phyloP scores from a whole-genome alignment of 495 filamentous ascomycete species.

The Astrothelium subdiscretum region DNA sequence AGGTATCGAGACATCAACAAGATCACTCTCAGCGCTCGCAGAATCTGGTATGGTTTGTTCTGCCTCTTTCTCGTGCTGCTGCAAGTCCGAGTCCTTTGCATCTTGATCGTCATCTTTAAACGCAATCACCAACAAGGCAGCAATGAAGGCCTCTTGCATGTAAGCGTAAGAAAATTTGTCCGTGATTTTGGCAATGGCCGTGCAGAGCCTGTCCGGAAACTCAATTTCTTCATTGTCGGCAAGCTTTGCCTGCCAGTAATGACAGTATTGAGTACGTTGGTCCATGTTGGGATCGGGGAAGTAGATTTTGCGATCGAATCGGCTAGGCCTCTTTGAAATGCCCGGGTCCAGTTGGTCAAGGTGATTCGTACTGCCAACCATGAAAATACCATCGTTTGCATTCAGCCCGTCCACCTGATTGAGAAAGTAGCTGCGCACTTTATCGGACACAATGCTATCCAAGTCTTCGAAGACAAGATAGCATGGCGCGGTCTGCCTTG shows the following conservation, averaged over 20 bases:
- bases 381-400: slow-evolving; percentile 32
- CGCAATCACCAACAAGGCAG: slow-evolving; percentile 26
- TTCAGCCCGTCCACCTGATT: slow-evolving; percentile 31
- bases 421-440: slow-evolving; percentile 30
- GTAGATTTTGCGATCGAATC: slow-evolving; percentile 32
- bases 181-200: slow-evolving; percentile 27
- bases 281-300: slow-evolving; percentile 25
- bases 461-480: slow-evolving; percentile 34
- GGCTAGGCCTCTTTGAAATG: slow-evolving; percentile 28
- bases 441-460: slow-evolving; percentile 27
- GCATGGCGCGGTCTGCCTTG: slow-evolving; percentile 28
- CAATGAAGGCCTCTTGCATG: slow-evolving; percentile 32
- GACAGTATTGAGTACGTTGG: slow-evolving; percentile 24
- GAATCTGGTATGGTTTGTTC: not conserved
- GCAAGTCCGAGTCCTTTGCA: slow-evolving; percentile 4
- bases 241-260: slow-evolving; percentile 31
- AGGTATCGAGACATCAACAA: not conserved
- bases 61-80: not conserved
- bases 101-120: slow-evolving; percentile 7
- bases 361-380: slow-evolving; percentile 33
- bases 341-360: slow-evolving; percentile 31
- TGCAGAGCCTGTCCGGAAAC: slow-evolving; percentile 28
- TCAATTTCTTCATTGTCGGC: slow-evolving; percentile 26
- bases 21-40: not conserved
- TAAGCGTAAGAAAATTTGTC: slow-evolving; percentile 31